These are phyloP conservation scores for Ensete glaucum DNA, from an alignment of 176 grass and related monocot genomes.

Conservation along the genomic window DNA sequence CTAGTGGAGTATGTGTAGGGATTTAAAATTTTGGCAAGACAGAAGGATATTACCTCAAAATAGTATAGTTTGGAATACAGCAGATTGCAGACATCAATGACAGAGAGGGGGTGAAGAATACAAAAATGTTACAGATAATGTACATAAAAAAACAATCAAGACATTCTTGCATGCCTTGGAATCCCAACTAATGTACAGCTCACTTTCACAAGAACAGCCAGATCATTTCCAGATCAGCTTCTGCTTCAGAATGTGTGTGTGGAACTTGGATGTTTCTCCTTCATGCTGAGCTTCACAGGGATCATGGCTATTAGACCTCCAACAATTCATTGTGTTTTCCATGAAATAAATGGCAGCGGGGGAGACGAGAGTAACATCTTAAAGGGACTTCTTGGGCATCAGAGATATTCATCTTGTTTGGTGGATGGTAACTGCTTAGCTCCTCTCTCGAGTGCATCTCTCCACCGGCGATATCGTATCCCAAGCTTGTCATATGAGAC, in stretches of 20 bases:
- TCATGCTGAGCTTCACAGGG: slow-evolving; percentile 17
- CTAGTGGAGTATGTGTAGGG: too few species aligned
- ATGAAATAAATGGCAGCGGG: slow-evolving; percentile 18
- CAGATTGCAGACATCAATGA: too few species aligned
- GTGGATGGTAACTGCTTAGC: slow-evolving; percentile 49
- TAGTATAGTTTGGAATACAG: too few species aligned
- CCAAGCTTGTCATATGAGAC: slow-evolving; percentile 95
- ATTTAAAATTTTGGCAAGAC: too few species aligned
- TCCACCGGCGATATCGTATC: slow-evolving; percentile 74
- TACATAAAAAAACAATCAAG: slow-evolving; percentile 1
- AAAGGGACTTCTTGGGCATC: slow-evolving; percentile 11
- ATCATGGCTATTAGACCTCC: neutral
- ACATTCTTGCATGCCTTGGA: neutral
- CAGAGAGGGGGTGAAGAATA: neutral
- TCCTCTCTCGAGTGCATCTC: slow-evolving; percentile 59
- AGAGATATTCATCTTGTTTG: slow-evolving; percentile 37
- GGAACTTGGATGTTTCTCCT: neutral
- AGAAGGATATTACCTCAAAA: too few species aligned
- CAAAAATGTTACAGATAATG: neutral
- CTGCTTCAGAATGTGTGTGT: neutral
- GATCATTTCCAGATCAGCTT: slow-evolving; percentile 5
- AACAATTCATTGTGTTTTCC: slow-evolving; percentile 14
- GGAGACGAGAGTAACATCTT: neutral
- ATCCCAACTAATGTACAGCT: slow-evolving; percentile 41
- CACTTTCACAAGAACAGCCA: slow-evolving; percentile 19